Percentiles rank a stretch among this genome's conserved stretches.
These are phyloP conservation scores for Trametes pubescens DNA, from an alignment of 1,284 basidiomycete species.

Conservation along the genomic window DNA sequence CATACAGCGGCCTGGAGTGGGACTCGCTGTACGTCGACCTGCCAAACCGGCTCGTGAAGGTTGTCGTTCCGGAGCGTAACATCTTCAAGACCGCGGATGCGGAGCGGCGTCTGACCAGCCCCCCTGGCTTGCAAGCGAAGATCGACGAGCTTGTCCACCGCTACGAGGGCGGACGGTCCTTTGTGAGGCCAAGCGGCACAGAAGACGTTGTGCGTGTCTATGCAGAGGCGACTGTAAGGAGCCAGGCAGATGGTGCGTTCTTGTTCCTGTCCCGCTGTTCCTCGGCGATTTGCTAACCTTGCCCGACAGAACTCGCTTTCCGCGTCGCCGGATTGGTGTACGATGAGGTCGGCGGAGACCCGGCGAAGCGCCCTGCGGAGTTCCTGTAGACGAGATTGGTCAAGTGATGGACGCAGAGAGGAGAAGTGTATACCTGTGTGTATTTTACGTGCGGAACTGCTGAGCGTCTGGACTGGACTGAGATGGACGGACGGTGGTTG, in stretches of 20 bases:
- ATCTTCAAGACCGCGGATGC: slow-evolving; percentile 94
- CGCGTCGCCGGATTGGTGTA: slow-evolving; percentile 86
- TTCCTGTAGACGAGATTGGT: slow-evolving; percentile 54
- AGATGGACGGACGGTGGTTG: slow-evolving; percentile 23
- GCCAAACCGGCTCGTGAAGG: slow-evolving; percentile 97
- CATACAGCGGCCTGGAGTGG: slow-evolving; percentile 90
- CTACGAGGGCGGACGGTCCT: slow-evolving; percentile 88
- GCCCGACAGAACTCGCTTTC: slow-evolving; percentile 74
- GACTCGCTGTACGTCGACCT: slow-evolving; percentile 94
- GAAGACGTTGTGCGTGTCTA: slow-evolving; percentile 99
- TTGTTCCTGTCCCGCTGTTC: slow-evolving; percentile 9
- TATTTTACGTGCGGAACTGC: slow-evolving; percentile 29
- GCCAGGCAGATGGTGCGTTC: slow-evolving; percentile 80
- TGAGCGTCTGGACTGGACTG: slow-evolving; percentile 6
- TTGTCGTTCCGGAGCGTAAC: slow-evolving; percentile 86
- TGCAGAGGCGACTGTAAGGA: slow-evolving; percentile 84
- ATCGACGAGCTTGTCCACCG: slow-evolving; percentile 87
- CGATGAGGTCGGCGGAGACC: slow-evolving; percentile 80
- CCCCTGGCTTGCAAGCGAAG: slow-evolving; percentile 83
- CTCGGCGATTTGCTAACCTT: slow-evolving; percentile 20
- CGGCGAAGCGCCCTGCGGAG: slow-evolving; percentile 70
- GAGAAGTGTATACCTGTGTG: slow-evolving; percentile 29
- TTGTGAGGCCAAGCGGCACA: slow-evolving; percentile 97
- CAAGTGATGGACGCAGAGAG: slow-evolving; percentile 1
- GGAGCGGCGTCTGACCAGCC: slow-evolving; percentile 87